Conservation (phyloP, 345 rosid species). For the Linum trigynum region DNA sequence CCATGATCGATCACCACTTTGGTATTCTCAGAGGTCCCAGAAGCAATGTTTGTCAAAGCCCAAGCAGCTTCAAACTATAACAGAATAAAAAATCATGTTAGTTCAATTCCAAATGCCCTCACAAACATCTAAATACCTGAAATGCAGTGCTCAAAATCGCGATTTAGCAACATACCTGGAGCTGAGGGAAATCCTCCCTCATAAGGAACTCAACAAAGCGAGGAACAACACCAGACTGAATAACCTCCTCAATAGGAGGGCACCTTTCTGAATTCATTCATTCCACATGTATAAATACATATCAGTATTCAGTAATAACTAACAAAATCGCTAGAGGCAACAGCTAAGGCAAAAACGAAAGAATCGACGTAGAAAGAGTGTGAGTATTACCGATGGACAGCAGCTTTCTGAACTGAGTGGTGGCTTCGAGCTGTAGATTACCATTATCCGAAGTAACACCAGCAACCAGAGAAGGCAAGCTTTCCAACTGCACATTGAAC, state of each 20-base stretch:
- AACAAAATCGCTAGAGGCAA: too few species aligned
- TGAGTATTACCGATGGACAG: slow-evolving; percentile 17
- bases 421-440: slow-evolving; percentile 21
- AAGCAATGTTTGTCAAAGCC: slow-evolving; percentile 25
- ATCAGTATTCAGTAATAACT: neutral
- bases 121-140: neutral
- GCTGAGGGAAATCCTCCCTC: slow-evolving; percentile 23
- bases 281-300: neutral
- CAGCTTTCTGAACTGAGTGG: slow-evolving; percentile 23
- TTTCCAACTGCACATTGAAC: slow-evolving; percentile 17
- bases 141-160: neutral
- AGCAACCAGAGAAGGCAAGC: slow-evolving; percentile 23
- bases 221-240: slow-evolving; percentile 27
- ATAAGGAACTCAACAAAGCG: slow-evolving; percentile 23
- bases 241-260: slow-evolving; percentile 25
- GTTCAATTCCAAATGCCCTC: neutral
- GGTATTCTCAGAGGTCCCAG: slow-evolving; percentile 26
- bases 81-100: neutral
- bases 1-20: slow-evolving; percentile 26
- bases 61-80: slow-evolving; percentile 28
- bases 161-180: slow-evolving; percentile 15
- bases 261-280: slow-evolving; percentile 8
- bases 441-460: slow-evolving; percentile 21
- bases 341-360: neutral
- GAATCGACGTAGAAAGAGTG: neutral